Base-by-base conservation (phyloP, 441 rosid genomes). In the Biscutella laevigata region DNA sequence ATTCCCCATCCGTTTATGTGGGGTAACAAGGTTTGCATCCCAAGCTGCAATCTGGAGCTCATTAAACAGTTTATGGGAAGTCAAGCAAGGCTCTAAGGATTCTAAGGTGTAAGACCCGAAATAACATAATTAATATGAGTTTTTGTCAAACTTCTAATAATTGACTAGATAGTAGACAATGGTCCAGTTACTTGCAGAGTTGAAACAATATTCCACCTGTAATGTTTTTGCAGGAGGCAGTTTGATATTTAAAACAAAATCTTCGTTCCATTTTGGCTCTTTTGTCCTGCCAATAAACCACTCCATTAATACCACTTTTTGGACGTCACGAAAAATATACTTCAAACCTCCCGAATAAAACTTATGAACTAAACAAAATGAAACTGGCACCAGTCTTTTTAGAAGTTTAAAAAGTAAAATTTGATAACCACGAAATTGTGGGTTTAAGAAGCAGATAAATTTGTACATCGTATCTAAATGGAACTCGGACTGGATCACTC, bases 1-100 rank as follows among this genome's bases (percentile, higher is more conserved):
- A 64, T 91, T 85, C 15, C 96, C 98, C 98, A 91, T 91, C 60
- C 96, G 96, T 69, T 85, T 91, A 72, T 82, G 96, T 30, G 98
- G 98, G 52, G 91, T 71, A 37, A 91, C 80, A 74, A 91, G 81
- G 75, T 91, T 91, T 49, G 95, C 96, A 83, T 91, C 98, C 98
- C 98, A 91, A 72, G 95, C 95, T 69, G 96, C 96, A 64, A 85
- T 76, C 98, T 91, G 76, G 61, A 58, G 62, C 38, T 44, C 38
- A 45, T 48, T 14, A 50, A 45, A 15, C 20, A 57, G 10, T 32
- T 14, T 9, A n/a, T 27, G 24, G 44, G 17, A 57, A 51, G 53
- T 60, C 56, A 65, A 43, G 37, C 13, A 46, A 45, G 6, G 11
- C 19, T 47, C 21, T 59, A 47, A 19, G 38, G 60, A 37, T 4